Conservation (phyloP, 2,329 filamentous ascomycete genomes). For the Xylariaceae sp. region DNA sequence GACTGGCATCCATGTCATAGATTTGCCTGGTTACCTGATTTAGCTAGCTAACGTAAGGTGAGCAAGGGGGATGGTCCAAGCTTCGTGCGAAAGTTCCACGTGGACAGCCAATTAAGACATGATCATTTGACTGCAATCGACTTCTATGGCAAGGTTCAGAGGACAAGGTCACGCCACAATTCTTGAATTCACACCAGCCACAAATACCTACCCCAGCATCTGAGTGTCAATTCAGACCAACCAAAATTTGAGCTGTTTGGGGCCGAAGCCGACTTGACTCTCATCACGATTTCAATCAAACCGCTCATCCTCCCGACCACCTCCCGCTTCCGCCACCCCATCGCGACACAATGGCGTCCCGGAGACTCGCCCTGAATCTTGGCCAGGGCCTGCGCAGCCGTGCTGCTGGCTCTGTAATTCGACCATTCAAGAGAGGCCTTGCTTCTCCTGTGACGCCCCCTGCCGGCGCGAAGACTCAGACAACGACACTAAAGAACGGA, state of each 20-base stretch:
- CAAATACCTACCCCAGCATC: slow-evolving; percentile 3
- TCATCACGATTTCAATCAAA: slow-evolving; percentile 41
- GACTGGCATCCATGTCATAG: too few relatives aligned
- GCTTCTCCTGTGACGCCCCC: slow-evolving; percentile 69
- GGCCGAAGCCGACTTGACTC: slow-evolving; percentile 26
- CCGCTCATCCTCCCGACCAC: slow-evolving; percentile 43
- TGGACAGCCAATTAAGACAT: slow-evolving; percentile 22
- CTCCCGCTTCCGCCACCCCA: slow-evolving; percentile 39
- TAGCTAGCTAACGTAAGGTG: not conserved
- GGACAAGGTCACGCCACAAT: slow-evolving; percentile 14
- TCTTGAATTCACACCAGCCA: slow-evolving; percentile 7
- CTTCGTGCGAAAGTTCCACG: slow-evolving; percentile 1
- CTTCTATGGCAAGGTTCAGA: slow-evolving; percentile 8
- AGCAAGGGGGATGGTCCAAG: slow-evolving; percentile 7
- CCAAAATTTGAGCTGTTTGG: slow-evolving; percentile 28
- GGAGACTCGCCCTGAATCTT: slow-evolving; percentile 94
- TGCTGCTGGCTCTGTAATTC: slow-evolving; percentile 72
- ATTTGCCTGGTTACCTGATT: too few relatives aligned
- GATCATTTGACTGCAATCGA: slow-evolving; percentile 22
- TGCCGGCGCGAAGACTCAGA: slow-evolving; percentile 77
- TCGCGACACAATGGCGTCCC: slow-evolving; percentile 72
- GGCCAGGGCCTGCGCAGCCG: slow-evolving; percentile 84
- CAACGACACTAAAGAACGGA: slow-evolving; percentile 94
- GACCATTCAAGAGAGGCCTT: slow-evolving; percentile 77
- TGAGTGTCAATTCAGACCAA: slow-evolving; percentile 24